A percentile compares a stretch with the other conserved stretches of the same genome.
Conservation (phyloP, 352 stramenopile species). For the Globisporangium uncinulatum region DNA sequence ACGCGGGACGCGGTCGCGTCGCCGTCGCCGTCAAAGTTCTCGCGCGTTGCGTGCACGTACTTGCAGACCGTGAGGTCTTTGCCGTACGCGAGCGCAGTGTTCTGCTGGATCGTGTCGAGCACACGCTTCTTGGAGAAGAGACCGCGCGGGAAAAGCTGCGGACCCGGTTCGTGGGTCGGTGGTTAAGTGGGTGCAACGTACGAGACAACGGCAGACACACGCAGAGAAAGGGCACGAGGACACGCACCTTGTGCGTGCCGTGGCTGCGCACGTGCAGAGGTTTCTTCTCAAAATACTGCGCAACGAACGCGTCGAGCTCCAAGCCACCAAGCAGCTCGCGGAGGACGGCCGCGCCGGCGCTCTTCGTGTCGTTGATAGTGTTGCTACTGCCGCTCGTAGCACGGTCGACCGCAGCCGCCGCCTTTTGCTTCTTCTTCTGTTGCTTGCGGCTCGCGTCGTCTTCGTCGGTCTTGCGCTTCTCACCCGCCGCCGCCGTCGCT, state of each 20-base stretch:
- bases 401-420: neutral
- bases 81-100: constrained; percentile 41
- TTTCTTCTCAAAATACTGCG: constrained; percentile 84
- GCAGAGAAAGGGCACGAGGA: neutral
- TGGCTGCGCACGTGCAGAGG: constrained; percentile 58
- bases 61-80: constrained; percentile 73
- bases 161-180: too few relatives aligned
- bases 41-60: constrained; percentile 58
- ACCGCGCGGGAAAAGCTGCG: constrained; percentile 38
- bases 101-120: constrained; percentile 51
- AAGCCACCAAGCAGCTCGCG: constrained; percentile 61
- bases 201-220: neutral
- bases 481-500: neutral
- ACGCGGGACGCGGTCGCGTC: constrained; percentile 42
- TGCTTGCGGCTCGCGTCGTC: neutral
- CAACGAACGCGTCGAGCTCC: constrained; percentile 49
- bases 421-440: constrained; percentile 12
- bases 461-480: constrained; percentile 14
- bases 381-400: neutral
- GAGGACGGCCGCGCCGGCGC: constrained; percentile 25
- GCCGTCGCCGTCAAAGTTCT: constrained; percentile 61
- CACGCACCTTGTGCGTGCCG: constrained; percentile 27
- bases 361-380: constrained; percentile 7
- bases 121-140: constrained; percentile 71
- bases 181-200: too few relatives aligned